Base-by-base conservation (phyloP, 495 filamentous ascomycete species). In the Hypomontagnella monticulosa region DNA sequence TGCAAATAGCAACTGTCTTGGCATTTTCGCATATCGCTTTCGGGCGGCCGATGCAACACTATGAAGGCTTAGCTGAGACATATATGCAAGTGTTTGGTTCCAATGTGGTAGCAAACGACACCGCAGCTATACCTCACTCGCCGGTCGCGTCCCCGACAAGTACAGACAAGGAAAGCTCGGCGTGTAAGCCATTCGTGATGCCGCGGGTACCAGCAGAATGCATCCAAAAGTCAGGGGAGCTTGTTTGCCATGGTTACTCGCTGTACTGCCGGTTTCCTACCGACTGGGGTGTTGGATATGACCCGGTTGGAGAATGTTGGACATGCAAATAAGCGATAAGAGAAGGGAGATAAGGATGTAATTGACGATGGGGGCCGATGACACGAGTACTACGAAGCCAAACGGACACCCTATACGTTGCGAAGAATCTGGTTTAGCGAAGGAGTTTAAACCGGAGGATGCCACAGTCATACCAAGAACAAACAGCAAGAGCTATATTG, bases 191-290 rank as follows among this genome's bases (percentile, higher is more conserved):
- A 8, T 67, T 67, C 48, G 20, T 41, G 27, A 67, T 63, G 58
- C 64, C 64, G 18, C 10, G 20, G 20, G 18, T 38, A 5, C 64
- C 64, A 16, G 40, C 44, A 12, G 52, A 62, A 37, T 67, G 64
- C 12, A 18, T 47, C 2, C 55, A 37, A 11, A 67, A 58, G 27
- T 37, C 40, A 6, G 64, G 64, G 4, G 57, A 67, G 14, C 41
- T 67, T 0, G 58, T 19, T 4, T 67, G 64, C 23, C 38, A 49
- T 20, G 64, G 64, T 4, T 44, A 36, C 10, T 58, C 53, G 3
- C 14, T 67, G 14, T 67, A 67, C 27, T 66, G 63, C 40, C 57
- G 57, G 15, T 61, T 48, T 23, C 64, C 64, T 7, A 63, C 64
- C 1, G 58, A 62, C 12, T 67, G 46, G 40, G 64, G 64, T 2